These are phyloP conservation scores for Juglanconis sp. DNA, from an alignment of 2,329 filamentous ascomycete species.

Conservation along the genomic window DNA sequence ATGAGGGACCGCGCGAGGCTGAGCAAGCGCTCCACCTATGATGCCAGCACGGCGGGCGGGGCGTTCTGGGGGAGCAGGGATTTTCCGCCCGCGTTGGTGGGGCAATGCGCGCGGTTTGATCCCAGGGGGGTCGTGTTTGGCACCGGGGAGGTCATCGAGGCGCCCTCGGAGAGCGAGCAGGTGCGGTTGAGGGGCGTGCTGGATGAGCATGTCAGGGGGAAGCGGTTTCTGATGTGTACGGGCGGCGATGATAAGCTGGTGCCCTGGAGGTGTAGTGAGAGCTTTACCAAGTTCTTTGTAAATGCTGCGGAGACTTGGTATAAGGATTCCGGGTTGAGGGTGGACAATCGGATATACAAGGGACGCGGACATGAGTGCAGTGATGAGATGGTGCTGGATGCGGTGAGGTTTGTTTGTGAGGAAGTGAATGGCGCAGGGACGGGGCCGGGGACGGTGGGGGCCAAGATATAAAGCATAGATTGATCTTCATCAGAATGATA, in stretches of 20 bases:
- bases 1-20: constrained; percentile 75
- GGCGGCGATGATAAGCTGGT: constrained; percentile 70
- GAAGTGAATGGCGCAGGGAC: constrained; percentile 34
- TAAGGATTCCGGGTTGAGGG: constrained; percentile 49
- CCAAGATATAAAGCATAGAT: not conserved
- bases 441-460: constrained; percentile 25
- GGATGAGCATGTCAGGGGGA: constrained; percentile 52
- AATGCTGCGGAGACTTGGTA: constrained; percentile 51
- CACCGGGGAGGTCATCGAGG: constrained; percentile 32
- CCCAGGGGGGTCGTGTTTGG: constrained; percentile 73
- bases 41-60: constrained; percentile 50
- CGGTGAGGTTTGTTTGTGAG: constrained; percentile 60
- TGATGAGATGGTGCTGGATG: constrained; percentile 62
- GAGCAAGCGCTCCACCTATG: constrained; percentile 63
- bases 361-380: constrained; percentile 70
- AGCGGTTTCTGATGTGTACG: constrained; percentile 62
- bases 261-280: constrained; percentile 58
- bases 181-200: constrained; percentile 43
- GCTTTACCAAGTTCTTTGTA: constrained; percentile 62
- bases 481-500: not conserved
- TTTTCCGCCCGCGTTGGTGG: constrained; percentile 69
- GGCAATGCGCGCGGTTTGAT: constrained; percentile 63
- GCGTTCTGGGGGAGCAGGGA: constrained; percentile 73
- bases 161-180: constrained; percentile 35
- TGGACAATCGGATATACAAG: constrained; percentile 67